Evolutionary conservation across 2,329 filamentous ascomycete genomes (phyloP), one percentile per base, ranked within the genome.

Genomic region (Apiospora aurea): DNA sequence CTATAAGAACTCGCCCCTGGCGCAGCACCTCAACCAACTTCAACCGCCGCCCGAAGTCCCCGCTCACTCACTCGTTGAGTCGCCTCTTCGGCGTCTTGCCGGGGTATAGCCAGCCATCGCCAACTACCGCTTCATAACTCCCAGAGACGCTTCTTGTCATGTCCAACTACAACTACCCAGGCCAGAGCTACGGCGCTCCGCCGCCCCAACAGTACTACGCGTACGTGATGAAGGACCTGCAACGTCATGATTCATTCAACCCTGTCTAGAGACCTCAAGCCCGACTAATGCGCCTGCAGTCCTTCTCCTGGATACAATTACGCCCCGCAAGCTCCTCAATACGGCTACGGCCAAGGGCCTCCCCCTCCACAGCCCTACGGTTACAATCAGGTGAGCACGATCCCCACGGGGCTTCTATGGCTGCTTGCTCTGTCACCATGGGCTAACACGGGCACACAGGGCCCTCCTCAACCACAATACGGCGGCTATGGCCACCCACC

Each of bases 241-340:
- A 34, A 41, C 41, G 26, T 24, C 41, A 41, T 44, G 34, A 46
- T 73, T 51, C 34, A 34, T 18, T 38, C 53, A 16, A 43, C n/a
- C 47, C 34, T 26, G 16, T 24, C 47, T 34, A 24, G 14, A 49
- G 21, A 69, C 64, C 7, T 69, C 67, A 49, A 41, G 57, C 57
- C n/a, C 29, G 57, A 72, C 70, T 69, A 69, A 57, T 51, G 18
- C 49, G 38, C 47, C 29, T 8, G 69, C 73, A 84, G 84, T 71
- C 82, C 82, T 29, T 84, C 85, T 72, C 85, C 83, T 67, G 80
- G 78, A 70, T 90, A 89, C 75, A 82, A 82, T 77, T 88, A 88
- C 78, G 84, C 85, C 71, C 83, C 85, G 67, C 84, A 82, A 71
- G 80, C 80, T 41, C 80, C 80, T 34, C 81, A 80, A 47, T 83